Percentiles rank a stretch among this genome's conserved stretches.
These are phyloP conservation scores for Dipodascus geniculatus DNA, from an alignment of 805 yeast species.

Conservation along the genomic window DNA sequence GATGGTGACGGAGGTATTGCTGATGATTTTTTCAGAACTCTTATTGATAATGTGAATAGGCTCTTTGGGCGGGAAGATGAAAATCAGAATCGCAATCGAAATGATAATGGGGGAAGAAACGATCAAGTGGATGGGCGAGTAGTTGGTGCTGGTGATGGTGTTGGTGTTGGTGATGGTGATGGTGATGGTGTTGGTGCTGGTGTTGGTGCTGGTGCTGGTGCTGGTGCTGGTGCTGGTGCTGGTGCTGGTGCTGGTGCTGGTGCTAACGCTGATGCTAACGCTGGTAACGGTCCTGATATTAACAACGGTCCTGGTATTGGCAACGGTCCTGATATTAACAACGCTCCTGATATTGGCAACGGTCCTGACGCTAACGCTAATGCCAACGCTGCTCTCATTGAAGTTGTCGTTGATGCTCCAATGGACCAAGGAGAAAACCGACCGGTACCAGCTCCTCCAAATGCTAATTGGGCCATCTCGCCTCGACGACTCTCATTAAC, in stretches of 20 bases:
- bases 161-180: too few species aligned
- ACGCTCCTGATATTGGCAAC: neutral
- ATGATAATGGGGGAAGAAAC: too few species aligned
- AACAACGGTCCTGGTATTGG: neutral
- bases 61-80: neutral
- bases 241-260: too few species aligned
- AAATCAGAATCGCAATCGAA: neutral
- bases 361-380: neutral
- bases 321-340: too few species aligned
- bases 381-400: neutral
- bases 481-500: conserved; percentile 7
- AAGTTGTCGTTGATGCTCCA: neutral
- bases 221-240: too few species aligned
- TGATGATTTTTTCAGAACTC: neutral
- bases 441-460: neutral
- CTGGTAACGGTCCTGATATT: too few species aligned
- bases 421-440: conserved; percentile 3
- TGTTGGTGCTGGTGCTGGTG: too few species aligned
- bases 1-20: neutral
- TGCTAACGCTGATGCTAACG: too few species aligned
- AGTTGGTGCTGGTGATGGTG: too few species aligned
- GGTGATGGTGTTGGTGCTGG: too few species aligned
- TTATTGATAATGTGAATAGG: neutral
- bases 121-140: too few species aligned
- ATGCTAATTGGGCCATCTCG: conserved; percentile 13